Base-by-base conservation (phyloP, 805 yeast genomes). In the Metschnikowia hibisci region DNA sequence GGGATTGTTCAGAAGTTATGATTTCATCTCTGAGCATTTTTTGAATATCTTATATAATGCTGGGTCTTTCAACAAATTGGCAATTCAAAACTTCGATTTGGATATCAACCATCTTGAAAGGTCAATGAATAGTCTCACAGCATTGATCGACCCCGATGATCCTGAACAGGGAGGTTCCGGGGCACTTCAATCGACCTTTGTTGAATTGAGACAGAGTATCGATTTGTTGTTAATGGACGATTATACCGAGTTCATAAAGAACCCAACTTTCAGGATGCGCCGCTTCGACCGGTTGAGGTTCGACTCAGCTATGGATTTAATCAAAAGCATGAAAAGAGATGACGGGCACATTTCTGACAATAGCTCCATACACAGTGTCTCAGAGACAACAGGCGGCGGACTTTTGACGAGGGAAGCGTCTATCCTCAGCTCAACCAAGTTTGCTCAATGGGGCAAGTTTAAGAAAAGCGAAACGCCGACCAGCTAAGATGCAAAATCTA, bases 1-100 rank as follows among this genome's bases (percentile, higher is more conserved):
- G 46, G 78, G 95, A n/a, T 76, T 90, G 47, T 81, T 88, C 51
- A 78, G 95, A 57, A 88, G 91, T 22, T 87, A 87, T 60, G 98
- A 90, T 66, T 81, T 85, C 50, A 76, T 93, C 46, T 81, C 95
- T 0, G 77, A 82, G 32, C 78, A 82, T 48, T 78, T 91, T 60
- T 69, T 85, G 48, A 73, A 74, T 34, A 69, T 81, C 7, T 68
- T 90, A 46, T 68, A 80, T 34, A 74, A 75, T 14, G 77, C 81
- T 1, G 75, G 73, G 1, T 60, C 69, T 2, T 80, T 79, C 51
- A 81, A 88, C 15, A 69, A 71, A 16, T 82, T 67, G 44, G 84
- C 91, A 0, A 67, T 82, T 5, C 65, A 66, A 36, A 90, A 89
- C 61, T 90, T 91, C 60, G 87, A 86, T 53, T 58, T 77, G 23